Evolutionary conservation across 2,329 filamentous ascomycete genomes (phyloP).

Genomic region (Hirsutella rhossiliensis): DNA sequence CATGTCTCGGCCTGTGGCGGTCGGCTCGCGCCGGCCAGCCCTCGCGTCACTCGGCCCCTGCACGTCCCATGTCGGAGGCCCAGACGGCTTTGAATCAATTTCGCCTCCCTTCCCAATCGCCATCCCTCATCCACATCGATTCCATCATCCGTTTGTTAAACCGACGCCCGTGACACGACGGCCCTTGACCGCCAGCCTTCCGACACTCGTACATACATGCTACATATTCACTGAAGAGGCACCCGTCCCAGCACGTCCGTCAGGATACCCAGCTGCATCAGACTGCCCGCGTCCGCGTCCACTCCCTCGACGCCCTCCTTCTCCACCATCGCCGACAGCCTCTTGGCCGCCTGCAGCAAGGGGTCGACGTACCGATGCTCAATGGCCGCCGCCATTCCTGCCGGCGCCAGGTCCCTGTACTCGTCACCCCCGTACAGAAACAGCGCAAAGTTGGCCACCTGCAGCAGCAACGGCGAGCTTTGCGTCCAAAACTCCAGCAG

Average conservation of each 20-base stretch:
- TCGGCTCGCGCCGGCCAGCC: too few species aligned
- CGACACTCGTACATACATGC: neutral
- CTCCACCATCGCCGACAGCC: constrained; percentile 17
- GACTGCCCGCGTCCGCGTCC: constrained; percentile 14
- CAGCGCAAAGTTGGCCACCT: constrained; percentile 48
- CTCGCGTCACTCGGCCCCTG: too few species aligned
- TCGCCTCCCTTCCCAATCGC: too few species aligned
- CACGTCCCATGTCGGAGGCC: too few species aligned
- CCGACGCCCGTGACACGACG: too few species aligned
- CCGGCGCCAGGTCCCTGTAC: constrained; percentile 37
- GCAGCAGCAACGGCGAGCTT: constrained; percentile 42
- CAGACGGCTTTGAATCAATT: too few species aligned
- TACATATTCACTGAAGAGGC: constrained; percentile 19
- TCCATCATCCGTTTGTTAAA: too few species aligned
- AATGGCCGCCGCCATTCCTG: constrained; percentile 43
- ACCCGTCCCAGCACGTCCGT: constrained; percentile 28
- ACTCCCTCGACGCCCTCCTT: constrained; percentile 20
- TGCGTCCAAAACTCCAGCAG: constrained; percentile 40
- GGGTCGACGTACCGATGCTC: constrained; percentile 47
- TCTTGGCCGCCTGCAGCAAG: constrained; percentile 30
- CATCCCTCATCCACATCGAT: too few species aligned
- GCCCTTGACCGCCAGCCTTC: neutral
- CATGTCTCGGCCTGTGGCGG: too few species aligned
- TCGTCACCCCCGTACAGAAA: constrained; percentile 37
- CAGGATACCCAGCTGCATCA: constrained; percentile 29